These are phyloP conservation scores for thale cress (Arabidopsis thaliana) DNA, from an alignment of 345 rosid species.

Conservation along the genomic window TAIR10.1 NC_003070.9:7305001-7305500, in stretches of 20 bases:
- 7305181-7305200: constrained; percentile 90
- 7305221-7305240: constrained; percentile 86
- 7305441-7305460: constrained; percentile 83
- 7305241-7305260: constrained; percentile 95
- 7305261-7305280: constrained; percentile 92
- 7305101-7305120: constrained; percentile 90
- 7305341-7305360: constrained; percentile 96
- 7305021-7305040: constrained; percentile 91
- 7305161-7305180: constrained; percentile 94
- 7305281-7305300: constrained; percentile 78
- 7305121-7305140: constrained; percentile 94
- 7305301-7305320: constrained; percentile 92
- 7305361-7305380: constrained; percentile 97
- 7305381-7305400: constrained; percentile 87
- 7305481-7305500: constrained; percentile 89
- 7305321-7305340: constrained; percentile 92
- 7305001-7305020: constrained; percentile 90
- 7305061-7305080: constrained; percentile 82
- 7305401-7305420: constrained; percentile 96
- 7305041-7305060: constrained; percentile 96
- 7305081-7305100: constrained; percentile 90
- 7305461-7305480: constrained; percentile 90
- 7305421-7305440: constrained; percentile 91
- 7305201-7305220: constrained; percentile 95
- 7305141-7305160: constrained; percentile 98